phyloP scores from a whole-genome alignment of 208 protist genomes.

The Leishmania aethiopica region DNA sequence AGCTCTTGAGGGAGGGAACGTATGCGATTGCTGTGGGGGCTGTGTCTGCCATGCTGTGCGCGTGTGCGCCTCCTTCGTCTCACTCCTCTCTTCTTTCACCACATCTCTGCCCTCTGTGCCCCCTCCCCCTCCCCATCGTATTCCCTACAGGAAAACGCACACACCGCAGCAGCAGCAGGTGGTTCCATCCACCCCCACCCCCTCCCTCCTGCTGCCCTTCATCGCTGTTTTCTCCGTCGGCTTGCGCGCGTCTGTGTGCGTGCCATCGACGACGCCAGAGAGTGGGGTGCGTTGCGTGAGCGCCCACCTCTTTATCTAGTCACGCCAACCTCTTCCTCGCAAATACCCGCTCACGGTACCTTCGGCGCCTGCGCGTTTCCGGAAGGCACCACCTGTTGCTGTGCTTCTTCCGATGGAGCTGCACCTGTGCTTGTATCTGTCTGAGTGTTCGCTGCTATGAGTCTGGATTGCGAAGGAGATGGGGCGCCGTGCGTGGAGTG shows the following conservation, averaged over 20 bases:
- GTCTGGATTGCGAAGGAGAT: slow-evolving; percentile 58
- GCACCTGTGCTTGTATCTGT: background rate
- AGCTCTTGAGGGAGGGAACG: background rate
- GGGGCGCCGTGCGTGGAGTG: slow-evolving; percentile 65
- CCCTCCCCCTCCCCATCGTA: background rate
- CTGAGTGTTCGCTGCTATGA: slow-evolving; percentile 34
- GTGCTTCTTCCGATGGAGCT: background rate
- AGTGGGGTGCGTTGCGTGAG: background rate
- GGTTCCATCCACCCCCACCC: background rate
- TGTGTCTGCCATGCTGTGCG: background rate
- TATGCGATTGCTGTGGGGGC: background rate
- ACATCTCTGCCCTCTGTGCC: too few species aligned
- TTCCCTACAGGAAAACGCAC: background rate
- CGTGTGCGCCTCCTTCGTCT: background rate
- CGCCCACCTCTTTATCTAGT: background rate
- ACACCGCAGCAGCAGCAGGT: background rate
- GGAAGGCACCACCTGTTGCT: background rate
- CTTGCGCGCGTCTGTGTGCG: background rate
- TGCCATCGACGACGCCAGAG: background rate
- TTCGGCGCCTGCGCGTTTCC: background rate
- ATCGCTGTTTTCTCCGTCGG: background rate
- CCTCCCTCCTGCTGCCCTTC: slow-evolving; percentile 1
- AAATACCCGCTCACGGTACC: background rate
- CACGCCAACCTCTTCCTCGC: slow-evolving; percentile 1
- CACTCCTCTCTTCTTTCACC: background rate